These are phyloP conservation scores for Gossypium raimondii DNA, from an alignment of 345 rosid genomes.

Conservation along the genomic window DNA sequence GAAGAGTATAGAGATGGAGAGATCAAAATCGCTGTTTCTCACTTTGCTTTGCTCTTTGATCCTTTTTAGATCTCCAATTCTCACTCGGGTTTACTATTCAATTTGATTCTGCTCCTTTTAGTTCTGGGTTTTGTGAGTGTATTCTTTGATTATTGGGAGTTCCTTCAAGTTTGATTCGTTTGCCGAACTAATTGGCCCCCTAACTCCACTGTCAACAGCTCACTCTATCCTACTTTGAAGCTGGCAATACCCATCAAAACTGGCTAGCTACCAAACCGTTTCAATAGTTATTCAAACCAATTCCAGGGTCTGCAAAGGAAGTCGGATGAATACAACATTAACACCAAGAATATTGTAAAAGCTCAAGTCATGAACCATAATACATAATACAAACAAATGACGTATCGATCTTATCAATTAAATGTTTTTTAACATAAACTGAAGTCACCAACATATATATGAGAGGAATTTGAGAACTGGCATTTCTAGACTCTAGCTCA, in stretches of 20 bases:
- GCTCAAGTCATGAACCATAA: no score
- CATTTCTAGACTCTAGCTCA: neutral
- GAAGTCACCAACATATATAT: neutral
- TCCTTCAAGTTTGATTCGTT: neutral
- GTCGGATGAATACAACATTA: neutral
- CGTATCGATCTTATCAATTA: neutral
- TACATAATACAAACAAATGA: neutral
- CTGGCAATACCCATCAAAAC: neutral
- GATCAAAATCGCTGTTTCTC: slow-evolving; percentile 26
- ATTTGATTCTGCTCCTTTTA: neutral
- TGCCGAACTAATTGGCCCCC: neutral
- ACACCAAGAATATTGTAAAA: neutral
- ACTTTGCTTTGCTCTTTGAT: slow-evolving; percentile 37
- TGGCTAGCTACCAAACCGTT: neutral
- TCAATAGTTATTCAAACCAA: neutral
- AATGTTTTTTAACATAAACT: neutral
- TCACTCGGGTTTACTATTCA: slow-evolving; percentile 37
- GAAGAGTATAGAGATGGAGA: slow-evolving; percentile 39
- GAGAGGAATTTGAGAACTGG: neutral
- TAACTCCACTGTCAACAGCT: neutral
- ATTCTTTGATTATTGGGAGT: neutral
- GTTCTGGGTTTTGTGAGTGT: neutral
- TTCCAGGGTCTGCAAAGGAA: neutral
- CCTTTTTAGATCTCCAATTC: slow-evolving; percentile 38
- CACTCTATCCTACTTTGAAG: neutral